Evolutionary conservation across 2,329 filamentous ascomycete species (phyloP).

Genomic region (Thielaviopsis musarum): DNA sequence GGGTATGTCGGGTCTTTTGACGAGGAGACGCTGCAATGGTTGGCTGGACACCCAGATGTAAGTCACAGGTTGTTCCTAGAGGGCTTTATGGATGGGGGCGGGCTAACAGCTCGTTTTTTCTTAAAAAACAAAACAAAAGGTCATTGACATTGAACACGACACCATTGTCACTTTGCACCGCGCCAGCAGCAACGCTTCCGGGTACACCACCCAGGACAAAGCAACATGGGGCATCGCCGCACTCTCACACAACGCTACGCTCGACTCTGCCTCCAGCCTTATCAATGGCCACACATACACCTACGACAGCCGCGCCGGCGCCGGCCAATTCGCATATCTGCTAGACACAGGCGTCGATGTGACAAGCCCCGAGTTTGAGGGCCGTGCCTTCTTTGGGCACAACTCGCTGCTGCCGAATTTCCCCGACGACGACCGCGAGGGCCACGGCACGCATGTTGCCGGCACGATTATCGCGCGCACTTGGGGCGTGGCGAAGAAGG

Average conservation of each 20-base stretch:
- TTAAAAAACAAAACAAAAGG: too few species aligned
- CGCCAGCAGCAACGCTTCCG: not conserved
- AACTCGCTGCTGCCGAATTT: slow-evolving; percentile 15
- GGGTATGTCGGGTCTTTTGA: not conserved
- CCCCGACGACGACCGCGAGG: slow-evolving; percentile 18
- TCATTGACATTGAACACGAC: not conserved
- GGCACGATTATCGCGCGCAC: slow-evolving; percentile 4
- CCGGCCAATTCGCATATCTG: slow-evolving; percentile 16
- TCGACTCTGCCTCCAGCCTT: slow-evolving; percentile 9
- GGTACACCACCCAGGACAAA: slow-evolving; percentile 15
- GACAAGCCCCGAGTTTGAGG: slow-evolving; percentile 14
- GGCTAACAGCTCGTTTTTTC: too few species aligned
- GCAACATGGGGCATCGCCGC: slow-evolving; percentile 20
- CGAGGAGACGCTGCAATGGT: not conserved
- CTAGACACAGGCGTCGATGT: slow-evolving; percentile 16
- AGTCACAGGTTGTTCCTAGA: too few species aligned
- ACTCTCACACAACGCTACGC: slow-evolving; percentile 18
- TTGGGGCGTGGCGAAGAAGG: slow-evolving; percentile 24
- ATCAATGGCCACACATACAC: slow-evolving; percentile 12
- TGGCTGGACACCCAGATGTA: not conserved
- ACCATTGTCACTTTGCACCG: not conserved
- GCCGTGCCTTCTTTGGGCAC: slow-evolving; percentile 14
- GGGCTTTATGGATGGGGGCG: too few species aligned
- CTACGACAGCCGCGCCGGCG: slow-evolving; percentile 14
- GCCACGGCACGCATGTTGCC: slow-evolving; percentile 27